Percentiles rank a stretch among this genome's conserved stretches.
phyloP scores from a whole-genome alignment of 2,329 filamentous ascomycete species.

The Verticillium tricorpus region DNA sequence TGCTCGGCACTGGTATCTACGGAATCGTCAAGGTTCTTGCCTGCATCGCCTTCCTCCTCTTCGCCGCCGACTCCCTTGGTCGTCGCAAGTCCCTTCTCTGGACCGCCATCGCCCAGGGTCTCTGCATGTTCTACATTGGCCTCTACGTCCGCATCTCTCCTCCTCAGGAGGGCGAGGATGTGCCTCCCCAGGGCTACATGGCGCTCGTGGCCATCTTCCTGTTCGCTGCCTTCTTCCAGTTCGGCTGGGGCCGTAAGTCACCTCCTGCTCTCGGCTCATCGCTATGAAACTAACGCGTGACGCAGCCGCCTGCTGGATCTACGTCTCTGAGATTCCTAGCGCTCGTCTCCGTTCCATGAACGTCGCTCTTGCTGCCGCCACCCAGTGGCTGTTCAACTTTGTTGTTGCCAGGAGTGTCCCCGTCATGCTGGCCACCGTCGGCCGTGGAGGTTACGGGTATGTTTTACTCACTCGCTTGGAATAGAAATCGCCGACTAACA shows the following conservation, averaged over 20 bases:
- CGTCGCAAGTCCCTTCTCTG: constrained; percentile 51
- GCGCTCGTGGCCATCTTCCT: constrained; percentile 63
- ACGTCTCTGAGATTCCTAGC: constrained; percentile 53
- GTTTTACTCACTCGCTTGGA: not conserved
- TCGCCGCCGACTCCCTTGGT: constrained; percentile 57
- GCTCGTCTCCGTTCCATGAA: constrained; percentile 59
- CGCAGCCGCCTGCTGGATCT: constrained; percentile 54
- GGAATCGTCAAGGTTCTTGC: constrained; percentile 57
- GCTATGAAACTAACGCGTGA: constrained; percentile 15
- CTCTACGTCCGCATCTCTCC: constrained; percentile 57
- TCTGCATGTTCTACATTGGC: constrained; percentile 63
- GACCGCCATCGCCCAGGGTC: constrained; percentile 56
- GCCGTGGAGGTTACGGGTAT: constrained; percentile 29
- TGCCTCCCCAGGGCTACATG: constrained; percentile 58
- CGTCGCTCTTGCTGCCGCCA: constrained; percentile 60
- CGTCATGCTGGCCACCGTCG: constrained; percentile 52
- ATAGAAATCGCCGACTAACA: too few relatives aligned
- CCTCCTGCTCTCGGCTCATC: not conserved
- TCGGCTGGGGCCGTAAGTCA: constrained; percentile 47
- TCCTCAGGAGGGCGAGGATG: constrained; percentile 39
- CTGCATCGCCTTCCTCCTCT: constrained; percentile 54
- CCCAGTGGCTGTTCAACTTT: constrained; percentile 68
- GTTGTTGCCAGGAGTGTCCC: constrained; percentile 61
- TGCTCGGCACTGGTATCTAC: constrained; percentile 61
- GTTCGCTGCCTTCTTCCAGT: constrained; percentile 52